Evolutionary conservation across 768 basidiomycete species (phyloP).

Genomic region (Panaeolus cyanescens): DNA sequence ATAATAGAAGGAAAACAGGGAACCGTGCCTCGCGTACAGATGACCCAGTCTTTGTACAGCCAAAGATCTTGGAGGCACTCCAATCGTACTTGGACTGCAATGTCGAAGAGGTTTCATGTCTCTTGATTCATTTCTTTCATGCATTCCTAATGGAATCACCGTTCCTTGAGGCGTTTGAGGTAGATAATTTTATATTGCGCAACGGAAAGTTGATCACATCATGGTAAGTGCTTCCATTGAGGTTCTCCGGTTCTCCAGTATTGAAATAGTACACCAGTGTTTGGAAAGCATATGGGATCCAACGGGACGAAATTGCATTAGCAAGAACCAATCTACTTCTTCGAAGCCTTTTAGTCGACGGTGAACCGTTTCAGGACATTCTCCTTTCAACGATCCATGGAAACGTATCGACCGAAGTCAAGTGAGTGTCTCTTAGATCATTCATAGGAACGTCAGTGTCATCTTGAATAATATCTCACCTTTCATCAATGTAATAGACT

Average conservation of each 20-base stretch:
- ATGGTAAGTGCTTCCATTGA: conserved; percentile 45
- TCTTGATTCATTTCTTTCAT: conserved; percentile 64
- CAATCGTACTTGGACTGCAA: conserved; percentile 49
- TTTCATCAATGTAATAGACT: conserved; percentile 37
- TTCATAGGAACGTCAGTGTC: conserved; percentile 57
- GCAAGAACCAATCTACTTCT: conserved; percentile 59
- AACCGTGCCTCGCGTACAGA: conserved; percentile 40
- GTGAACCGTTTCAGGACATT: conserved; percentile 59
- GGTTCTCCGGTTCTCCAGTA: not conserved
- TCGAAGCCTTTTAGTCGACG: conserved; percentile 61
- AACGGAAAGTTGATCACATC: conserved; percentile 58
- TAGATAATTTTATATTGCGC: conserved; percentile 72
- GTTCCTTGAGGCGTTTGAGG: conserved; percentile 64
- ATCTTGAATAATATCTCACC: not conserved
- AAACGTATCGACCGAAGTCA: conserved; percentile 18
- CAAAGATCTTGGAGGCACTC: conserved; percentile 56
- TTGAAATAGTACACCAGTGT: conserved; percentile 39
- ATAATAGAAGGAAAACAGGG: conserved; percentile 48
- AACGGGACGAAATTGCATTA: conserved; percentile 51
- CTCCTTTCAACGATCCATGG: conserved; percentile 20
- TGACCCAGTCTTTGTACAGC: conserved; percentile 65
- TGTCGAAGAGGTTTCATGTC: conserved; percentile 49
- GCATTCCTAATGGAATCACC: conserved; percentile 61
- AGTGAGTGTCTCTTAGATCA: conserved; percentile 33
- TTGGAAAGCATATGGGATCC: conserved; percentile 72